Evolutionary conservation across 2,329 filamentous ascomycete genomes (phyloP).

Genomic region (Aspergillus neoniger): DNA sequence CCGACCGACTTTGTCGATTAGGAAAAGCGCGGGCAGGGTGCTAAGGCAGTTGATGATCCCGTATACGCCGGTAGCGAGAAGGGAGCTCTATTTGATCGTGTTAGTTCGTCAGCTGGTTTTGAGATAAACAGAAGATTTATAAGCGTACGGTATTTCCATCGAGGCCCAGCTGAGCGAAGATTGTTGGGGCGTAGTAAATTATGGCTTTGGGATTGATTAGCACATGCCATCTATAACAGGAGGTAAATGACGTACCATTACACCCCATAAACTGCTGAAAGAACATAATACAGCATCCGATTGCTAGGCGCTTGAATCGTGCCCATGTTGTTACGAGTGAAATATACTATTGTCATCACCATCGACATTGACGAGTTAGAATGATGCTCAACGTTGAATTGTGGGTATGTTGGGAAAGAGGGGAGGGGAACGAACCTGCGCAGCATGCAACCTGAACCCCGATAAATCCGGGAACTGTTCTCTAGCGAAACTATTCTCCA

Average conservation of each 20-base stretch:
- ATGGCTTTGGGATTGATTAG: slow-evolving; percentile 26
- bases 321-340: slow-evolving; percentile 39
- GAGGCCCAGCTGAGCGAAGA: slow-evolving; percentile 50
- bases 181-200: slow-evolving; percentile 53
- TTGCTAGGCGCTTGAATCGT: slow-evolving; percentile 40
- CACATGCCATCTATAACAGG: too few relatives aligned
- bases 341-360: slow-evolving; percentile 27
- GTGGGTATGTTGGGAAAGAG: neutral
- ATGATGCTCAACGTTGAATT: neutral
- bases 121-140: neutral
- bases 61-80: slow-evolving; percentile 41
- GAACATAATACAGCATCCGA: slow-evolving; percentile 44
- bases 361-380: neutral
- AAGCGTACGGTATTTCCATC: slow-evolving; percentile 33
- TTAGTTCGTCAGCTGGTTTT: neutral
- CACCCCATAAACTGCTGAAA: slow-evolving; percentile 52
- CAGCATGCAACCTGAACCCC: slow-evolving; percentile 33
- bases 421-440: slow-evolving; percentile 28
- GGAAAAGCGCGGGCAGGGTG: slow-evolving; percentile 37
- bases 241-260: slow-evolving; percentile 35
- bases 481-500: slow-evolving; percentile 36
- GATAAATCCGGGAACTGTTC: slow-evolving; percentile 33
- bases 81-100: slow-evolving; percentile 26
- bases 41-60: slow-evolving; percentile 43
- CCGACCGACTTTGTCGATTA: slow-evolving; percentile 39